phyloP scores from a whole-genome alignment of 306 rosid genomes.

The Lathyrus tuberosus region DNA sequence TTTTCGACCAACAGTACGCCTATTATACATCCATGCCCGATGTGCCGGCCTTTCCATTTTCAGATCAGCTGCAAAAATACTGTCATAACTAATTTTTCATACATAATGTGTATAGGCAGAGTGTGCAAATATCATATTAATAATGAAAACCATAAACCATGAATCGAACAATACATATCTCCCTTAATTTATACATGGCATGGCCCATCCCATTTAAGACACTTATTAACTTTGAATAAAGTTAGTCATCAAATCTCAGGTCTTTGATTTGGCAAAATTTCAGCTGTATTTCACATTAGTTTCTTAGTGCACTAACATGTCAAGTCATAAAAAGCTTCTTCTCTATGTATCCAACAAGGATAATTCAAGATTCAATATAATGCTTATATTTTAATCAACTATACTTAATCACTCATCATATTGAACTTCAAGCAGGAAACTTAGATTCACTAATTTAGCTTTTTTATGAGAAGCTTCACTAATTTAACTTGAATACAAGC shows the following conservation, averaged over 20 bases:
- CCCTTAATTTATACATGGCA: background rate
- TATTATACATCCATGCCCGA: slow-evolving; percentile 30
- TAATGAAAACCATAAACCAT: background rate
- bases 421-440: background rate
- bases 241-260: background rate
- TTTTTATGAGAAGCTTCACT: too few relatives aligned
- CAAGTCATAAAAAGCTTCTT: background rate
- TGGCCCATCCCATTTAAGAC: background rate
- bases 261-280: background rate
- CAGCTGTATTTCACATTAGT: background rate
- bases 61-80: slow-evolving; percentile 1
- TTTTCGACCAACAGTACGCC: slow-evolving; percentile 16
- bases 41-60: slow-evolving; percentile 32
- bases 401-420: background rate
- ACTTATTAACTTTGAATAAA: background rate
- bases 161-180: background rate
- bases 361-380: background rate
- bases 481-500: too few relatives aligned
- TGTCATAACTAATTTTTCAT: background rate
- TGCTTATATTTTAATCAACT: background rate
- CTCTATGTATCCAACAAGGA: background rate
- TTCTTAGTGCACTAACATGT: background rate
- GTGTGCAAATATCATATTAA: background rate
- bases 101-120: background rate
- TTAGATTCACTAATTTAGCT: background rate